A percentile compares a stretch with the other conserved stretches of the same genome.
phyloP scores from a whole-genome alignment of 768 basidiomycete species.

The Collybia sordida region DNA sequence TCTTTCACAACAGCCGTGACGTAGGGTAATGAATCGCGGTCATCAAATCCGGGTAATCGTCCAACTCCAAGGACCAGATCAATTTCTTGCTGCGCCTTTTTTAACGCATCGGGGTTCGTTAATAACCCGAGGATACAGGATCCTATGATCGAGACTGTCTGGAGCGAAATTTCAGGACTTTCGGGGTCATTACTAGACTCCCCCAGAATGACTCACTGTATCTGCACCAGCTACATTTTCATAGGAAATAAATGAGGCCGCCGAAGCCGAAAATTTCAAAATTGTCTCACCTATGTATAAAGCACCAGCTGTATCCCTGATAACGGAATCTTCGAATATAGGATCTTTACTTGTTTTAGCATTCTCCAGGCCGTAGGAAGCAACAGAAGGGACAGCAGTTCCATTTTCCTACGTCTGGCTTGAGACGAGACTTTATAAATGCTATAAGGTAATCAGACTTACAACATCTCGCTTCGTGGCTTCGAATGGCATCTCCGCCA shows the following conservation, averaged over 20 bases:
- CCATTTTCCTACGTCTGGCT: conserved; percentile 14
- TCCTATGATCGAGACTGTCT: conserved; percentile 23
- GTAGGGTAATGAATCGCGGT: conserved; percentile 27
- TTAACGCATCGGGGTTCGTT: conserved; percentile 24
- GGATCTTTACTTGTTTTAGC: conserved; percentile 14
- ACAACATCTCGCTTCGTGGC: conserved; percentile 16
- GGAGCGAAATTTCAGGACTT: neutral
- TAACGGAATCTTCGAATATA: conserved; percentile 15
- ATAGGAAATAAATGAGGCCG: conserved; percentile 12
- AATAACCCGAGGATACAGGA: conserved; percentile 29
- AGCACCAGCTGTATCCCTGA: conserved; percentile 22
- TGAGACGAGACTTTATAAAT: neutral
- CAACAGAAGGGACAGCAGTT: conserved; percentile 18
- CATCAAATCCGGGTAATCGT: conserved; percentile 29
- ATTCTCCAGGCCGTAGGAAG: conserved; percentile 15
- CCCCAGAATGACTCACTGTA: conserved; percentile 20
- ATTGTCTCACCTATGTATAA: conserved; percentile 22
- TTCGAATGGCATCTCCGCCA: conserved; percentile 19
- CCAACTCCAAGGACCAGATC: conserved; percentile 25
- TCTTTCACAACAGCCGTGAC: conserved; percentile 32
- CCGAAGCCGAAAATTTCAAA: neutral
- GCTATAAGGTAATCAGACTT: neutral
- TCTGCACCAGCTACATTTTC: conserved; percentile 24
- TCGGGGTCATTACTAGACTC: neutral
- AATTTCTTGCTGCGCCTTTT: conserved; percentile 29